A percentile compares a stretch with the other conserved stretches of the same genome.
These are phyloP conservation scores for Mycogone perniciosa DNA, from an alignment of 2,329 filamentous ascomycete species.

Conservation along the genomic window DNA sequence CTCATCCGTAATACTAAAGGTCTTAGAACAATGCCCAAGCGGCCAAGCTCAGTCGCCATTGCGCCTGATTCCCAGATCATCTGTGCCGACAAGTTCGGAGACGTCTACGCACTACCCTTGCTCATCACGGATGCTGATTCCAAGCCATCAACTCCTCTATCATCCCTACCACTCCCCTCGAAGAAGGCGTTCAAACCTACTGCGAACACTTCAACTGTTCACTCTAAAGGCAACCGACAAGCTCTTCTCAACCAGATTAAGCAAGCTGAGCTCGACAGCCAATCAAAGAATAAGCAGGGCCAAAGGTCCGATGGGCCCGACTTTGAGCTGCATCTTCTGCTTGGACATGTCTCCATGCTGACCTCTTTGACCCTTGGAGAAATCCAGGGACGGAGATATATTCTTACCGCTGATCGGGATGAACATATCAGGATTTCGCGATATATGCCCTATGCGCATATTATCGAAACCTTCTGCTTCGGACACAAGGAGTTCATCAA, in stretches of 20 bases:
- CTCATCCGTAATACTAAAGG: conserved; percentile 21
- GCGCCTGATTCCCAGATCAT: conserved; percentile 68
- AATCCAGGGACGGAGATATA: conserved; percentile 39
- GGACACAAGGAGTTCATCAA: conserved; percentile 83
- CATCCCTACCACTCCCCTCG: conserved; percentile 13
- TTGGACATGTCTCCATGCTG: conserved; percentile 94
- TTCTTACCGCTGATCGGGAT: conserved; percentile 52
- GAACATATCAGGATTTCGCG: conserved; percentile 83
- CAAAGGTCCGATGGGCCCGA: conserved; percentile 33
- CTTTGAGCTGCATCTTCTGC: conserved; percentile 71
- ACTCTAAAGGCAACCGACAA: conserved; percentile 56
- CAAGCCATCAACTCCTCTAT: conserved; percentile 12
- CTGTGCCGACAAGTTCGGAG: conserved; percentile 90
- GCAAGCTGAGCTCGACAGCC: conserved; percentile 31
- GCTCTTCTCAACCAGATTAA: conserved; percentile 54
- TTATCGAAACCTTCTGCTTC: conserved; percentile 85
- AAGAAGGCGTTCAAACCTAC: conserved; percentile 37
- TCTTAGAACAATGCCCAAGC: conserved; percentile 75
- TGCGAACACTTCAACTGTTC: conserved; percentile 55
- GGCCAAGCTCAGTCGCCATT: conserved; percentile 69
- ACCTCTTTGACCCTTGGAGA: conserved; percentile 61
- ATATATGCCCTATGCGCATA: conserved; percentile 72
- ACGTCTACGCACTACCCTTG: conserved; percentile 85
- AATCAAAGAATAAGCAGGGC: conserved; percentile 20
- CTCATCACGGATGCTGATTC: conserved; percentile 15